Evolutionary conservation across 805 yeast species (phyloP), one percentile per base, ranked within the genome.

Genomic region (Yamadazyma ubonensis): DNA sequence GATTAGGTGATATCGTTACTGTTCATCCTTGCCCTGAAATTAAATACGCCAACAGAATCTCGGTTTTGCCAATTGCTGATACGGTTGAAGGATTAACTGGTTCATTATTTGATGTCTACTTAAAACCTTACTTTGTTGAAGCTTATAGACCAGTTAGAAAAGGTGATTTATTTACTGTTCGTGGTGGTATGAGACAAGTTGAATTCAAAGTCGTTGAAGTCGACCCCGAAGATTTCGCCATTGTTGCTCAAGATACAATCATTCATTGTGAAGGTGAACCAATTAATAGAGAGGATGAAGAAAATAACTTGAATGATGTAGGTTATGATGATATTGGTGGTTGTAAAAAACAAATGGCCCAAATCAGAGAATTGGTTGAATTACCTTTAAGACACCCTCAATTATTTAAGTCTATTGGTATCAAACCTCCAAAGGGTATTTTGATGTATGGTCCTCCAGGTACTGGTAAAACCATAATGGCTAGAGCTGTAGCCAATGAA

Each of bases 291-390:
- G 98, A 90, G 70, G 98, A 90, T 58, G 98, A 91, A 67, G 99
- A 93, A 71, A 89, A 88, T 66, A 91, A 86, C 65, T 77, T 93
- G 66, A 89, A 86, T 56, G 99, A 93, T 51, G 98, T 93, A 45
- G 99, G 99, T 54, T 93, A 93, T 64, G 99, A 93, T 64, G 99
- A 93, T 57, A 91, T 93, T 63, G 99, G 99, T 66, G 99, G 99
- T 38, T 89, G 96, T 71, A 86, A 96, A 71, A 93, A 91, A 70
- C 99, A 93, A 71, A 90, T 93, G 96, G 99, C 99, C 32, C 99
- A 93, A 71, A 91, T 93, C 60, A 83, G 99, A 72, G 99, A 93
- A 72, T 77, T 93, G 73, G 99, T 93, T 48, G 99, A 93, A 73
- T 78, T 93, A 65, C 99, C 99, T 18, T 77, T 93, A 57, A 86